Evolutionary conservation across 306 rosid genomes (phyloP), one percentile per base, ranked within the genome.

Genomic region (Acacia acuminata): DNA sequence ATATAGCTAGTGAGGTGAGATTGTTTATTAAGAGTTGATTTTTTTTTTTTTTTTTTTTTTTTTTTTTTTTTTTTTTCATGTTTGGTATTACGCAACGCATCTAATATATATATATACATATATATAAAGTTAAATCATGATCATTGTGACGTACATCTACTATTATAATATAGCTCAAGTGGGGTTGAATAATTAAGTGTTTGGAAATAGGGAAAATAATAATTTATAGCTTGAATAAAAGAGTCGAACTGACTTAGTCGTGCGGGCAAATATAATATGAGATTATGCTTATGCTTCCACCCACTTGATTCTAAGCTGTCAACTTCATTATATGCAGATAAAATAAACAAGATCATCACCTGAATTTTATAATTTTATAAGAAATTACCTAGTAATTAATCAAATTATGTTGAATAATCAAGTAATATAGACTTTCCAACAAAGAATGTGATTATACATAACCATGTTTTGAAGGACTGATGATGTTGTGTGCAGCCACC

Each of bases 221-320:
- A 75, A 58, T 81, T 38, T 68, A 68, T 72, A 51, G 32, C 12
- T 55, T 75, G 25, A 75, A 64, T 77, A 12, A 67, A 55, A 24
- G 77, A 82, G 71, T 75, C 82, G 80, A 67, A 82, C 82, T 20
- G 86, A 84, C 75, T 9, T 0, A 58, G 88, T 86, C 90, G 61
- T 81, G 27, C 44, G 71, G 30, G 47, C 75, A 71, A 84, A 82
- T 64, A 66, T 77, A 55, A 85, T 79, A 83, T 47, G 51, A 65
- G 51, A 73, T 55, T 45, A 74, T 77, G 51, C 55, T 50, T 22
- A 74, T 77, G 75, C 45, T 76, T 38, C 50, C 82, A 83, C 76
- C 66, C 82, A 51, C 73, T 77, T 83, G 84, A 64, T 81, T 81
- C 74, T 81, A 83, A 81, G 88, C 82, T 83, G 91, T 86, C 90